Conservation (phyloP, 129 eudicot species). For the Calendula officinalis region DNA sequence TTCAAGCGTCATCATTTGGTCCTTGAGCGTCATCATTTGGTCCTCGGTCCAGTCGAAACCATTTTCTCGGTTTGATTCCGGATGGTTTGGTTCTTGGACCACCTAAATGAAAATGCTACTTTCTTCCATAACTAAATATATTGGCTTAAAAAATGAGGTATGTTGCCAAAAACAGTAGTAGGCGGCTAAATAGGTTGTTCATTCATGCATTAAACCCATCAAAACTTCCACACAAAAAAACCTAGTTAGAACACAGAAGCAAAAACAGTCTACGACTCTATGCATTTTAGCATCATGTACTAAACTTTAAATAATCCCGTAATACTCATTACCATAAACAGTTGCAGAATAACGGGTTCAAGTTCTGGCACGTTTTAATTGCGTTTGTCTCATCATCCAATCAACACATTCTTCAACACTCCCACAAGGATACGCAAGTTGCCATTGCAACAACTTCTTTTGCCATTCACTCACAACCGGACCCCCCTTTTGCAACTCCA, state of each 20-base stretch:
- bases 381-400: constrained; percentile 68
- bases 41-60: too few relatives aligned
- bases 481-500: constrained; percentile 69
- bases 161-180: too few relatives aligned
- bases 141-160: too few relatives aligned
- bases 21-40: too few relatives aligned
- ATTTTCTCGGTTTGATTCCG: too few relatives aligned
- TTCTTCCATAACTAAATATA: too few relatives aligned
- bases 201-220: neutral
- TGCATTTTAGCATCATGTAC: neutral
- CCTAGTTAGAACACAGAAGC: neutral
- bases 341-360: neutral
- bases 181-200: too few relatives aligned
- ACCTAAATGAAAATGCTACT: too few relatives aligned
- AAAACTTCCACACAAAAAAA: constrained; percentile 7
- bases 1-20: too few relatives aligned
- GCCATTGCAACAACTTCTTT: constrained; percentile 72
- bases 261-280: constrained; percentile 5
- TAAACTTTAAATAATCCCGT: constrained; percentile 11
- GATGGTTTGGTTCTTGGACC: too few relatives aligned
- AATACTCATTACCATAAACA: constrained; percentile 8
- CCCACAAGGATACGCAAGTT: constrained; percentile 78
- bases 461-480: constrained; percentile 81
- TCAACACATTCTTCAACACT: constrained; percentile 65
- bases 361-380: constrained; percentile 56